Evolutionary conservation across 2,329 filamentous ascomycete species (phyloP), one percentile per base, ranked within the genome.

Genomic region (Trichophyton schoenleinii): DNA sequence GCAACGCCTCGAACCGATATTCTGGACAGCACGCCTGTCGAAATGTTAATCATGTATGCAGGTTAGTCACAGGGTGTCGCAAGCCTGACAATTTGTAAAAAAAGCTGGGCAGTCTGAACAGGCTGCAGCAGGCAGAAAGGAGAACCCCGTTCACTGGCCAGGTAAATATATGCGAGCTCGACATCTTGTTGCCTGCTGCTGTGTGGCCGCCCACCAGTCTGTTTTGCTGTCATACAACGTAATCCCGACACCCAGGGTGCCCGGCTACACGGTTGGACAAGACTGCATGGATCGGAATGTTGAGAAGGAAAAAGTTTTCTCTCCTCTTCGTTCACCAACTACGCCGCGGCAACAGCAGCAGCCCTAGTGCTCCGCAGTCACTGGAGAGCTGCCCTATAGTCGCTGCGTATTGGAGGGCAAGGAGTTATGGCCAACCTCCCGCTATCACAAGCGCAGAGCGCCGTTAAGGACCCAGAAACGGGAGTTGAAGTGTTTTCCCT

Each of bases 1-100:
- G 34, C 52, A 55, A 55, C 52, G 52, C 52, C n/a, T 55, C 15
- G 52, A 55, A 34, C 52, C 52, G 52, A 36, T 55, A 20, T 55
- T 55, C 52, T n/a, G 52, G 15, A 36, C 52, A 36, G 3, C 28
- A 34, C 28, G 28, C 31, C 18, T 55, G 52, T 55, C 34, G 34
- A 38, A 31, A 38, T 38, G 34, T 3, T 28, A 25, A 53, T 53
- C 52, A n/a, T 55, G 52, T 55, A 34, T 36, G 52, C 52, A 9
- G 52, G 52, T 36, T 36, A 34, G 52, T 55, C 31, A 55, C 52
- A 55, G 52, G 41, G 52, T 34, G 52, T 36, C 52, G 31, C 52
- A 55, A 55, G 52, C 52, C 52, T 36, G 52, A 36, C 52, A 53
- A 53, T 53, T 55, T 28, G 13, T 13, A 36, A 15, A 13, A 11